Conservation (phyloP, 1,284 basidiomycete species). For the Boletus semigastroideus region DNA sequence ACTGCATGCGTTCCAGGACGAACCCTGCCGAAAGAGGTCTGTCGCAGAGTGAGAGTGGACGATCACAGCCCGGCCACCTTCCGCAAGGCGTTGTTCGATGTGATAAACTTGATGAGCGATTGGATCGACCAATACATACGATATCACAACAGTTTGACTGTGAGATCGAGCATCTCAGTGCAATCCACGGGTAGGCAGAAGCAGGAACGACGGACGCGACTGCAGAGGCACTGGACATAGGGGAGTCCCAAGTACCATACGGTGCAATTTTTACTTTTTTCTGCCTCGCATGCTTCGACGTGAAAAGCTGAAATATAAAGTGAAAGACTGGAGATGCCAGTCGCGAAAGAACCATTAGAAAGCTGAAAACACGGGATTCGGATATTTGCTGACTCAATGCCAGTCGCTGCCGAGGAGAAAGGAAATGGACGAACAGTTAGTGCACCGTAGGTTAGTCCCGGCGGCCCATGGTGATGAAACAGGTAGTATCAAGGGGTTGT, state of each 20-base stretch:
- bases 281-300: neutral
- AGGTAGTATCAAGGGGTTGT: no score
- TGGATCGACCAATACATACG: slow-evolving; percentile 1
- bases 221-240: neutral
- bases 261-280: neutral
- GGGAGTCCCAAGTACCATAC: neutral
- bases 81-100: slow-evolving; percentile 1
- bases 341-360: no score
- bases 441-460: no score
- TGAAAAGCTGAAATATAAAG: no score
- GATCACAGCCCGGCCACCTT: slow-evolving; percentile 2
- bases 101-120: neutral
- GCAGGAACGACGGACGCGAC: neutral
- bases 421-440: no score
- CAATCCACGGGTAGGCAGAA: neutral
- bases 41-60: slow-evolving; percentile 1
- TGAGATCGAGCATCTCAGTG: neutral
- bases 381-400: no score
- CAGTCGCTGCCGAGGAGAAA: no score
- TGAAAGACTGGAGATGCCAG: no score
- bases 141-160: neutral
- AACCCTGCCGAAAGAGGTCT: slow-evolving; percentile 1
- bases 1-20: slow-evolving; percentile 4
- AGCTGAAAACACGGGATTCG: no score
- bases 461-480: no score